These are phyloP conservation scores for Melocanna baccifera DNA, from an alignment of 176 grass and related monocot genomes.

Conservation along the genomic window DNA sequence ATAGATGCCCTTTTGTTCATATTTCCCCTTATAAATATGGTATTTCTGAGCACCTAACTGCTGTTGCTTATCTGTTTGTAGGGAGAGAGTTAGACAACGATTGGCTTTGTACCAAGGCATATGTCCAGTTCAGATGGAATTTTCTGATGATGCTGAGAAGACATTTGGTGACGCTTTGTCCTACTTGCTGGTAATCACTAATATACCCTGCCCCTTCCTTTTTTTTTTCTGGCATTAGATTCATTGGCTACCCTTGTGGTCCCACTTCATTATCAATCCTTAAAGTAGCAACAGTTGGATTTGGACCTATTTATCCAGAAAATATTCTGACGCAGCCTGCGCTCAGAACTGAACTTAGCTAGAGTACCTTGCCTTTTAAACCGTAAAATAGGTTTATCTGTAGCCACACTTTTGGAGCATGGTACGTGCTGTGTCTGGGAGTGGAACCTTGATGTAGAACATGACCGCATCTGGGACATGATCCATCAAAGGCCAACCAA, in stretches of 20 bases:
- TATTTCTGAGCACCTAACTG: slow-evolving; percentile 5
- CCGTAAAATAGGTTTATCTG: neutral
- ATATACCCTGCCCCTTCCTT: neutral
- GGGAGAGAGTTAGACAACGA: slow-evolving; percentile 92
- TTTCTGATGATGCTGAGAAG: slow-evolving; percentile 79
- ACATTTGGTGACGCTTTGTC: slow-evolving; percentile 81
- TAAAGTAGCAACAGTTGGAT: neutral
- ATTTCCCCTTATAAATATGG: slow-evolving; percentile 18
- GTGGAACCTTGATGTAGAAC: neutral
- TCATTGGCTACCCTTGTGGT: neutral
- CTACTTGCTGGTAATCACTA: slow-evolving; percentile 70
- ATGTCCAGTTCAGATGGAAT: slow-evolving; percentile 77
- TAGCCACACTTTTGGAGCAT: neutral
- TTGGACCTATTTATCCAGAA: neutral
- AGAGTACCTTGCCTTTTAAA: neutral
- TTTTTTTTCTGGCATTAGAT: neutral
- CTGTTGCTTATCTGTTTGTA: slow-evolving; percentile 42
- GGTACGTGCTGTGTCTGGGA: neutral
- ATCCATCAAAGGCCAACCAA: neutral
- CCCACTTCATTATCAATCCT: neutral
- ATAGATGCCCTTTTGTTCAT: slow-evolving; percentile 18
- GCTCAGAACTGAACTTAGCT: slow-evolving; percentile 17
- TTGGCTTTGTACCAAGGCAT: slow-evolving; percentile 94
- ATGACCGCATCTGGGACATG: neutral
- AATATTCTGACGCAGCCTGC: neutral